Evolutionary conservation across 768 basidiomycete species (phyloP).

Genomic region (Boletus reticulatus): DNA sequence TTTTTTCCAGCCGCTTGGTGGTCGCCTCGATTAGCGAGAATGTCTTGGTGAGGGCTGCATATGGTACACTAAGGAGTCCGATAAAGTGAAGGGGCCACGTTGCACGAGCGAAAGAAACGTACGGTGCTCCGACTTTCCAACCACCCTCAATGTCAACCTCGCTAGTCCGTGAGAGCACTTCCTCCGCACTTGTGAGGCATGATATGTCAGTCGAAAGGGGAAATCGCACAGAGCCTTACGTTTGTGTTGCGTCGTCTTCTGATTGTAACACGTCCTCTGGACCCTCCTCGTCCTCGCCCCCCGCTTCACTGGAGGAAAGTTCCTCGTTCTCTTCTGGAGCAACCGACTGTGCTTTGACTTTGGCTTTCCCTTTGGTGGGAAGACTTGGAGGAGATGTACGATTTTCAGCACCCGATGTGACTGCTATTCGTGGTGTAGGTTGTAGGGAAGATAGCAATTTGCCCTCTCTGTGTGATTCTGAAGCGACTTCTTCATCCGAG

Average conservation of each 20-base stretch:
- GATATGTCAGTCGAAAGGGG: slow-evolving; percentile 4
- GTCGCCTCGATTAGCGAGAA: slow-evolving; percentile 91
- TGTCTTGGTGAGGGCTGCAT: slow-evolving; percentile 85
- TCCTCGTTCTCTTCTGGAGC: slow-evolving; percentile 33
- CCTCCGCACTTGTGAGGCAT: slow-evolving; percentile 54
- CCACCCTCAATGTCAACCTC: slow-evolving; percentile 79
- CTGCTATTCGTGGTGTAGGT: neutral
- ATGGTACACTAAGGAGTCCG: slow-evolving; percentile 68
- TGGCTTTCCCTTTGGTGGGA: slow-evolving; percentile 16
- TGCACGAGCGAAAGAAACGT: slow-evolving; percentile 30
- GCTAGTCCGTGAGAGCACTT: slow-evolving; percentile 52
- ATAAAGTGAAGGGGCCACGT: neutral
- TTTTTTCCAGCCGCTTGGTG: slow-evolving; percentile 94
- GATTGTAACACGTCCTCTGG: slow-evolving; percentile 41
- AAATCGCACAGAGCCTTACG: slow-evolving; percentile 39
- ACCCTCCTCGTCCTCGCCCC: slow-evolving; percentile 41
- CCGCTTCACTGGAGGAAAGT: slow-evolving; percentile 31
- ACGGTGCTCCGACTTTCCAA: slow-evolving; percentile 87
- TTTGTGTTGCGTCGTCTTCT: slow-evolving; percentile 57
- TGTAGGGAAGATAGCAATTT: neutral
- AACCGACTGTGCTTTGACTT: slow-evolving; percentile 16
- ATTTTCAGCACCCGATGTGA: neutral
- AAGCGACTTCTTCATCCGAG: slow-evolving; percentile 49
- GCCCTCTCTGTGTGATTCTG: slow-evolving; percentile 2
- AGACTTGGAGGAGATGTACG: slow-evolving; percentile 1